These are phyloP conservation scores for Rhizophagus clarus DNA, from an alignment of 192 early-diverging fungal species.

Conservation along the genomic window DNA sequence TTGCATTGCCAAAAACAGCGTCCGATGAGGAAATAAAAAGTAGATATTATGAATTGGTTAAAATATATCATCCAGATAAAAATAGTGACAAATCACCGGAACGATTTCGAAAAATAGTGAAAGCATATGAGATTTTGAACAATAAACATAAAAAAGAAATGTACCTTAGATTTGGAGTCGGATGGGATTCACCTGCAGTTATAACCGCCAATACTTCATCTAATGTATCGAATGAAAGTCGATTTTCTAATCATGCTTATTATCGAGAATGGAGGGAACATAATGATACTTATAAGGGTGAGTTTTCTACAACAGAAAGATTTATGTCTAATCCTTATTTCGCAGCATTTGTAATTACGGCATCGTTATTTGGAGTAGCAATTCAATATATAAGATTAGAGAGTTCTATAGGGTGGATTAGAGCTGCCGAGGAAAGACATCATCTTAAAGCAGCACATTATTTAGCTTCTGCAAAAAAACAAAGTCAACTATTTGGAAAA, in stretches of 20 bases:
- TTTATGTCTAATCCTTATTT: constrained; percentile 37
- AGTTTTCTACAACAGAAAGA: constrained; percentile 23
- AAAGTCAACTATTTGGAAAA: background rate
- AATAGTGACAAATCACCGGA: constrained; percentile 12
- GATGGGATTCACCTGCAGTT: constrained; percentile 31
- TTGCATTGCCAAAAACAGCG: constrained; percentile 31
- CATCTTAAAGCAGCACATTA: constrained; percentile 34
- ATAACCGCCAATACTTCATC: background rate
- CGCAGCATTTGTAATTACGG: constrained; percentile 26
- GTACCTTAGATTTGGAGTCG: constrained; percentile 34
- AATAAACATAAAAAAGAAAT: constrained; percentile 26
- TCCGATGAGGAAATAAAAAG: constrained; percentile 32
- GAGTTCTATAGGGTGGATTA: background rate
- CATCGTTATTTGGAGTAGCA: constrained; percentile 16
- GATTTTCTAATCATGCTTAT: background rate
- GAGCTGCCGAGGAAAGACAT: constrained; percentile 35
- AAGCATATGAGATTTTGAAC: constrained; percentile 38
- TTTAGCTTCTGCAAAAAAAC: constrained; percentile 26
- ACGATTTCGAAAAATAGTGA: constrained; percentile 34
- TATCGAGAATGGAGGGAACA: constrained; percentile 13
- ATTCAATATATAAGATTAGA: constrained; percentile 23
- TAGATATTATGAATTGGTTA: constrained; percentile 38
- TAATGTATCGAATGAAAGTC: background rate
- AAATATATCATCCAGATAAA: constrained; percentile 40
- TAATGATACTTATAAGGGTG: constrained; percentile 24